phyloP scores from a whole-genome alignment of 306 rosid genomes.

The Pterocarpus santalinus region DNA sequence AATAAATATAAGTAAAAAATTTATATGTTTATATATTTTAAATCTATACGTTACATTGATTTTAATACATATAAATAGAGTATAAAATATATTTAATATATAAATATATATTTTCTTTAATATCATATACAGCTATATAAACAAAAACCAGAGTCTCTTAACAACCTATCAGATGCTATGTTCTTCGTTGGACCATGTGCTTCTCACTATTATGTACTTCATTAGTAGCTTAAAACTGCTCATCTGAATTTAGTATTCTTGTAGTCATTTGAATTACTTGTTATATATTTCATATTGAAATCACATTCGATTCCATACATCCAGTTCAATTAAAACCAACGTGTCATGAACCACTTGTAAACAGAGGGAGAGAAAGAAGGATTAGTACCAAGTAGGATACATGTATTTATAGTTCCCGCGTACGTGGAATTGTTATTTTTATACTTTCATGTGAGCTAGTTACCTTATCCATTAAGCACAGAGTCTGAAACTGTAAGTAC shows the following conservation, averaged over 20 bases:
- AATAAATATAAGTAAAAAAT: no score
- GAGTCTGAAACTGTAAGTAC: background rate
- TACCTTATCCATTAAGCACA: background rate
- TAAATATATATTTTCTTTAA: no score
- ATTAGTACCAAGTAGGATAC: background rate
- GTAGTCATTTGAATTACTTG: background rate
- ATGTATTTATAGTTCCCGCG: background rate
- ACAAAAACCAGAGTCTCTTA: background rate
- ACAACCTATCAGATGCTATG: background rate
- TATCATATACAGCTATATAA: no score
- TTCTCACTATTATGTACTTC: background rate
- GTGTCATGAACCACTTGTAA: no score
- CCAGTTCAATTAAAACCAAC: no score
- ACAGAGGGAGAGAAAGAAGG: background rate
- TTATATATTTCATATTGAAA: background rate
- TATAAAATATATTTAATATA: no score
- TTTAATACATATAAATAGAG: no score
- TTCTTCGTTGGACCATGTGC: conserved; percentile 22
- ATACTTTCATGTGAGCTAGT: background rate
- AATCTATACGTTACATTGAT: no score
- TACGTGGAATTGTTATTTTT: background rate
- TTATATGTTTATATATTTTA: no score
- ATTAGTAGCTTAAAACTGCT: background rate
- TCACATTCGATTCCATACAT: background rate
- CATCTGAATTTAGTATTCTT: background rate